Evolutionary conservation across 2,329 filamentous ascomycete species (phyloP).

Genomic region (Elsinoe arachidis): DNA sequence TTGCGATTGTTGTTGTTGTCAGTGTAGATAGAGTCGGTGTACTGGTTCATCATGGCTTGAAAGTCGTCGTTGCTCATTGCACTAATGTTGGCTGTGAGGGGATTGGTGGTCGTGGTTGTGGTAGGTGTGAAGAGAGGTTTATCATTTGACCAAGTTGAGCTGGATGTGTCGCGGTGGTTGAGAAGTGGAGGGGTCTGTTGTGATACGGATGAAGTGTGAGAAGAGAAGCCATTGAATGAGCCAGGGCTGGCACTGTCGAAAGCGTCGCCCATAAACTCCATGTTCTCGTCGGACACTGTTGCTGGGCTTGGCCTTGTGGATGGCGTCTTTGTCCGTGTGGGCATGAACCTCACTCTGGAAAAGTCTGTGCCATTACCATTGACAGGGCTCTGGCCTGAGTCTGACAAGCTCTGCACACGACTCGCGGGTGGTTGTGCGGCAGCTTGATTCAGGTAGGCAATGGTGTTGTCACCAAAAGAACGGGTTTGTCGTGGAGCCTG

Average conservation of each 20-base stretch:
- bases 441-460: neutral
- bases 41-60: slow-evolving; percentile 10
- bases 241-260: slow-evolving; percentile 8
- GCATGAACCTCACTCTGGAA: neutral
- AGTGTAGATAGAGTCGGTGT: slow-evolving; percentile 6
- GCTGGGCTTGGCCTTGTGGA: slow-evolving; percentile 8
- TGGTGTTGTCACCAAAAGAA: slow-evolving; percentile 11
- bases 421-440: neutral
- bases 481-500: neutral
- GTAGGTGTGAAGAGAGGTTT: slow-evolving; percentile 2
- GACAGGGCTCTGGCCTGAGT: neutral
- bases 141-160: neutral
- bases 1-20: neutral
- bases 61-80: slow-evolving; percentile 13
- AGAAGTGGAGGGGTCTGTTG: slow-evolving; percentile 6
- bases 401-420: slow-evolving; percentile 9
- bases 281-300: slow-evolving; percentile 9
- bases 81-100: neutral
- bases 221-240: slow-evolving; percentile 7
- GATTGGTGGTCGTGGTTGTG: neutral
- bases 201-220: slow-evolving; percentile 10
- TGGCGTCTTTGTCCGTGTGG: slow-evolving; percentile 9
- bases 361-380: neutral
- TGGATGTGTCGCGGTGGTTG: slow-evolving; percentile 1
- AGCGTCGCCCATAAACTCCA: slow-evolving; percentile 6